A percentile compares a stretch with the other conserved stretches of the same genome.
These are phyloP conservation scores for Sugiyamaella smithiae DNA, from an alignment of 805 yeast species.

Conservation along the genomic window DNA sequence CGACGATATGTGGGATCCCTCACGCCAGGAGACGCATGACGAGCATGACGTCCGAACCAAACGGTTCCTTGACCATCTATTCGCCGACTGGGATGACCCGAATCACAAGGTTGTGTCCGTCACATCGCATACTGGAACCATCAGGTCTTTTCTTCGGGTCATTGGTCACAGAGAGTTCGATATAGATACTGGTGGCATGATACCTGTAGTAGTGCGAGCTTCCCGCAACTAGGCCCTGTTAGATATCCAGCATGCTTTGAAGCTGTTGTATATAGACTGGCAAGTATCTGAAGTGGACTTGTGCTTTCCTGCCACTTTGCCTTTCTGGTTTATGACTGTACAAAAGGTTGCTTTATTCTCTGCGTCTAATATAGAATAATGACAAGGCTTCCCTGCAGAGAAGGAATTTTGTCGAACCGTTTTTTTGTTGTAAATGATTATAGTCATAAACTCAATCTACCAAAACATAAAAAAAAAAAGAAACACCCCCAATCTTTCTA, in stretches of 20 bases:
- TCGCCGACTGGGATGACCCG: slow-evolving; percentile 26
- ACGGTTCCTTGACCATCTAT: slow-evolving; percentile 46
- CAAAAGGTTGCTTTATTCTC: too few species aligned
- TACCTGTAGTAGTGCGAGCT: slow-evolving; percentile 47
- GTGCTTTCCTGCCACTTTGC: too few species aligned
- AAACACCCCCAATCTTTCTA: too few species aligned
- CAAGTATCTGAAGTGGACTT: too few species aligned
- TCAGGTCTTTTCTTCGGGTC: slow-evolving; percentile 47
- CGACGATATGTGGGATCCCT: slow-evolving; percentile 43
- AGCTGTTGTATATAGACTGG: too few species aligned
- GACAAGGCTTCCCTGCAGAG: too few species aligned
- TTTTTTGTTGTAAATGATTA: too few species aligned
- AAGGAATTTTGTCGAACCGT: too few species aligned
- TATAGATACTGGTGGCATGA: slow-evolving; percentile 55
- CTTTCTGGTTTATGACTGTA: too few species aligned
- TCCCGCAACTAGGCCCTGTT: background rate
- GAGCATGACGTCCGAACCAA: slow-evolving; percentile 45
- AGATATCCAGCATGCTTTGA: background rate
- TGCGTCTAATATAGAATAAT: too few species aligned
- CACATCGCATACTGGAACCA: slow-evolving; percentile 53
- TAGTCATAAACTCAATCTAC: too few species aligned
- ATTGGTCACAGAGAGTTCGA: slow-evolving; percentile 48
- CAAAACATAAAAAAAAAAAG: too few species aligned
- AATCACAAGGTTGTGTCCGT: slow-evolving; percentile 30
- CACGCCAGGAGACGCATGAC: slow-evolving; percentile 45